Base-by-base conservation (phyloP, 352 stramenopile genomes). In the Phytopythium aichiense region DNA sequence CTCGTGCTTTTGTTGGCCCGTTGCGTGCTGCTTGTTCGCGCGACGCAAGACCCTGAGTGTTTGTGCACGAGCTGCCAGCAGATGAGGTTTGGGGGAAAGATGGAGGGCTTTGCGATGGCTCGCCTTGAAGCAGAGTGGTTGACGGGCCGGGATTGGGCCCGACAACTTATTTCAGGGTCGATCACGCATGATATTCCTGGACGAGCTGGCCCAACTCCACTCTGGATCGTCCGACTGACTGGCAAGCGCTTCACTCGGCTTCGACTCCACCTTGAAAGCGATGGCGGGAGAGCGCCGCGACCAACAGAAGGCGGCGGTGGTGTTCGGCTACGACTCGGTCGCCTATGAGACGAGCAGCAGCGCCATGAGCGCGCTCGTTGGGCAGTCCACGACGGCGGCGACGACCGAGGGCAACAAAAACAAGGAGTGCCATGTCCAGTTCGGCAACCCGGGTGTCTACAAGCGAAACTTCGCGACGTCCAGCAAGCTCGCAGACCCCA, bases 351-450 rank as follows among this genome's bases (percentile, higher is more conserved):
- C 70, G 25, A 88, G 68, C 38, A 74, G 58, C n/a, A 51, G 53
- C 1, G 61, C 68, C 23, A 87, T 88, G 71, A 84, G 85, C 40
- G 63, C 80, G 46, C 66, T 71, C 49, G 66, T 72, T 4, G 74
- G 66, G 22, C 59, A 67, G 42, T 11, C n/a, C 18, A 31, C 50
- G 55, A 60, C 13, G 42, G 35, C 15, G 58, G 57, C 12, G 59
- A 56, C 35, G 70, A 65, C 16, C 40, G 55, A 22, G 28, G 61
- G 68, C 31, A 89, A 89, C 51, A 58, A 78, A 20, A 91, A 89
- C 60, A 90, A 86, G 61, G 56, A 79, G 51, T 89, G 69, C 30
- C 75, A 88, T 50, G 79, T 90, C 20, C 66, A 88, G 45, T 88
- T 90, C 61, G 83, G 83, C 16, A 76, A 88, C 37, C 73, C 71